These are phyloP conservation scores for Podaxis carcinomalis DNA, from an alignment of 768 basidiomycete genomes.

Conservation along the genomic window DNA sequence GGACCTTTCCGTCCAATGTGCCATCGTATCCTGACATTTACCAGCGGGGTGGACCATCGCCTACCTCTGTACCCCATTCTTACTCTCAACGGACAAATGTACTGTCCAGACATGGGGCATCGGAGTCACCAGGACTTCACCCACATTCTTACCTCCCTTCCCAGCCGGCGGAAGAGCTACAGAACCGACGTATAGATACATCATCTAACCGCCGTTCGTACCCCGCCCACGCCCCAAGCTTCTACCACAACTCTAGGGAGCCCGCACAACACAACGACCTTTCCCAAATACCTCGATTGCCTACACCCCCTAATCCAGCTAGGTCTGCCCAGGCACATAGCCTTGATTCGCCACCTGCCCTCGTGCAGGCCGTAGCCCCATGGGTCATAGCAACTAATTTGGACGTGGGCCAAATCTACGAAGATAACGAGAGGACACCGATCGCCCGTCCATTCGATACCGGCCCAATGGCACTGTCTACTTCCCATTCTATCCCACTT, in stretches of 20 bases:
- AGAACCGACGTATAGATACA: neutral
- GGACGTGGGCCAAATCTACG: slow-evolving; percentile 15
- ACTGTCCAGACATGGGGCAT: neutral
- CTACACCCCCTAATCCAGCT: slow-evolving; percentile 5
- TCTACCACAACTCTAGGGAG: neutral
- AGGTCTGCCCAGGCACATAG: neutral
- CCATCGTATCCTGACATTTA: neutral
- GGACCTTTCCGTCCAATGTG: neutral
- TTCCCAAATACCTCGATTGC: neutral
- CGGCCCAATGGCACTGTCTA: slow-evolving; percentile 1
- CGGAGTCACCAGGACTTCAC: neutral
- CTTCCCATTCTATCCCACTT: slow-evolving; percentile 3
- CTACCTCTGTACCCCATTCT: neutral
- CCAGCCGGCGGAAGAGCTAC: neutral
- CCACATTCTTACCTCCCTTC: slow-evolving; percentile 4
- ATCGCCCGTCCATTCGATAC: slow-evolving; percentile 20
- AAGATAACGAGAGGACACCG: slow-evolving; percentile 34
- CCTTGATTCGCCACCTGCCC: slow-evolving; percentile 15
- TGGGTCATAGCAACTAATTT: slow-evolving; percentile 26
- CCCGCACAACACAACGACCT: neutral
- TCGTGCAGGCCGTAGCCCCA: slow-evolving; percentile 13
- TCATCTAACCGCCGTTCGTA: neutral
- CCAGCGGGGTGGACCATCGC: neutral
- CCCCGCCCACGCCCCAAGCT: neutral
- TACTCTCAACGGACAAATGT: neutral